A percentile compares a stretch with the other conserved stretches of the same genome.
phyloP scores from a whole-genome alignment of 257 asterid species.

The Ophiorrhiza pumila region DNA sequence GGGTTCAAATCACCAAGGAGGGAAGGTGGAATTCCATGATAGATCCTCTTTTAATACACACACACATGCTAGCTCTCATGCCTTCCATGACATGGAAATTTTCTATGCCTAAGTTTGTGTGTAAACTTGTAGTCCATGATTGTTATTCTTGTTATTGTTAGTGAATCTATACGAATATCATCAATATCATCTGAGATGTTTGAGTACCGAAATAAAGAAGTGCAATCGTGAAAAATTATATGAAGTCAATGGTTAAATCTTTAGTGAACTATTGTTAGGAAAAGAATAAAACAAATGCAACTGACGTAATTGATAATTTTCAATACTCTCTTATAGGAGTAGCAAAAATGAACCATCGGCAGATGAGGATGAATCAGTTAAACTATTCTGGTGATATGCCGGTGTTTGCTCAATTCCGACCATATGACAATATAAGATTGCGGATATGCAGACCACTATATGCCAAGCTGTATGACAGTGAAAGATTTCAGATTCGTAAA shows the following conservation, averaged over 20 bases:
- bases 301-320: background rate
- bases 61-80: background rate
- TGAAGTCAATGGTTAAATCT: background rate
- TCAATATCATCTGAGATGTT: background rate
- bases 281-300: background rate
- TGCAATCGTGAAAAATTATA: background rate
- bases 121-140: background rate
- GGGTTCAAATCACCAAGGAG: no score
- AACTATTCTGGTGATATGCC: no score
- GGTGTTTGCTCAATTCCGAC: background rate
- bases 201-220: background rate
- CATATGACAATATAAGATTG: background rate
- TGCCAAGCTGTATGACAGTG: background rate
- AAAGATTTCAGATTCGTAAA: background rate
- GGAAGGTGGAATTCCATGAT: no score
- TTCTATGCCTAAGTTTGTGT: background rate
- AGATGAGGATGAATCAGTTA: background rate
- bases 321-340: background rate
- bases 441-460: background rate
- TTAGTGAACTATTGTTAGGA: background rate
- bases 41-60: no score
- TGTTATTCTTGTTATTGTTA: background rate
- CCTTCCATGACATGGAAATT: no score
- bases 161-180: background rate
- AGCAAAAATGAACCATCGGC: background rate